Conservation (phyloP, 2,329 filamentous ascomycete genomes). For the Aspergillus fijiensis region DNA sequence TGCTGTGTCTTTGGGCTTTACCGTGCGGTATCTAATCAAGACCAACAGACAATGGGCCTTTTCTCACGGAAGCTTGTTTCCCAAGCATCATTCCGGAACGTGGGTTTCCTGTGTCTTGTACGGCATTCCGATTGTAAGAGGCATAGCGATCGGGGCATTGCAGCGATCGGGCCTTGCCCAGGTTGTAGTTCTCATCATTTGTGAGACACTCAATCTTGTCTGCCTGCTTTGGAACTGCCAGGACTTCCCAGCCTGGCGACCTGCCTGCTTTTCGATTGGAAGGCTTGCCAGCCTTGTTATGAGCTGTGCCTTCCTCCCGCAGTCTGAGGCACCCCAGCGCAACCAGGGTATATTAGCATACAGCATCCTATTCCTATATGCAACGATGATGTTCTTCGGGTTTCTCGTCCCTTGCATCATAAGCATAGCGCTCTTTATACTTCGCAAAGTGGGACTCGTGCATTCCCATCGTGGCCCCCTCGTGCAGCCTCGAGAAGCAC, state of each 20-base stretch:
- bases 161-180: conserved; percentile 11
- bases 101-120: conserved; percentile 10
- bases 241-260: not conserved
- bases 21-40: not conserved
- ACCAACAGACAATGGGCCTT: not conserved
- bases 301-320: not conserved
- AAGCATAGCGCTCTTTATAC: not conserved
- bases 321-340: not conserved
- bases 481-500: not conserved
- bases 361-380: not conserved
- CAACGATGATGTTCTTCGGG: not conserved
- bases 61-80: not conserved
- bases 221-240: not conserved
- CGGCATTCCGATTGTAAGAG: conserved; percentile 11
- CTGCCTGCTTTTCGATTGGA: not conserved
- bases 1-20: not conserved
- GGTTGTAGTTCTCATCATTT: conserved; percentile 6
- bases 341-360: not conserved
- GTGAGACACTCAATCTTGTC: not conserved
- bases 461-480: not conserved
- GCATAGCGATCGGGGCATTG: conserved; percentile 11
- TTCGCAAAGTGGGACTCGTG: not conserved
- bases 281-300: not conserved
- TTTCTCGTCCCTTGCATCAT: not conserved
- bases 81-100: not conserved